Conservation (phyloP, 495 filamentous ascomycete species). For the Daldinia childiae region DNA sequence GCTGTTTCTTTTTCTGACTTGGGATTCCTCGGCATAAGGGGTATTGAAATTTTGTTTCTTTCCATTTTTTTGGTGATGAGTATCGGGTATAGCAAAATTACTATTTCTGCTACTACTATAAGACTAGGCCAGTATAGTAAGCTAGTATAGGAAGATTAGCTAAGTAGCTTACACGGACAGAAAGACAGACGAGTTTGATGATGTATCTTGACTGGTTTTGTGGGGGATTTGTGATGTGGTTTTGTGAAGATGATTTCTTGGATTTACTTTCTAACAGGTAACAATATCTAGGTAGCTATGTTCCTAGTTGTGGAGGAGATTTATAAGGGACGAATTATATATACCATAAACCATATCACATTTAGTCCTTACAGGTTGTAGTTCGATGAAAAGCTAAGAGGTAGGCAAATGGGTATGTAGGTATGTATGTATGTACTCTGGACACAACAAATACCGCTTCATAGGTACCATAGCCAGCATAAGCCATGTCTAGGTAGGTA, state of each 20-base stretch:
- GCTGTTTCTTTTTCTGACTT: not conserved
- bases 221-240: not conserved
- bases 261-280: not conserved
- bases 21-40: constrained; percentile 1
- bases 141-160: constrained; percentile 7
- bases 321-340: too few relatives aligned
- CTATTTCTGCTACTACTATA: not conserved
- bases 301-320: not conserved
- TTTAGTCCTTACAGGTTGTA: too few relatives aligned
- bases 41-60: constrained; percentile 4
- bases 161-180: constrained; percentile 11
- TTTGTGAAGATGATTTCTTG: not conserved
- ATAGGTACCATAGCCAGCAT: not conserved
- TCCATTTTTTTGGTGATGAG: not conserved
- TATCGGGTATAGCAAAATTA: constrained; percentile 12
- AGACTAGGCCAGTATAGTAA: constrained; percentile 8
- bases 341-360: too few relatives aligned
- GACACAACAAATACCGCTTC: not conserved
- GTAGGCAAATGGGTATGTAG: too few relatives aligned
- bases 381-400: too few relatives aligned
- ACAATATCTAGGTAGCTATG: too few relatives aligned
- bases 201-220: not conserved
- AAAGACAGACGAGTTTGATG: constrained; percentile 16
- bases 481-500: too few relatives aligned
- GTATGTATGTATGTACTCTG: too few relatives aligned